Conservation (phyloP, 1,139 yeast species). For the Diutina ranongensis region DNA sequence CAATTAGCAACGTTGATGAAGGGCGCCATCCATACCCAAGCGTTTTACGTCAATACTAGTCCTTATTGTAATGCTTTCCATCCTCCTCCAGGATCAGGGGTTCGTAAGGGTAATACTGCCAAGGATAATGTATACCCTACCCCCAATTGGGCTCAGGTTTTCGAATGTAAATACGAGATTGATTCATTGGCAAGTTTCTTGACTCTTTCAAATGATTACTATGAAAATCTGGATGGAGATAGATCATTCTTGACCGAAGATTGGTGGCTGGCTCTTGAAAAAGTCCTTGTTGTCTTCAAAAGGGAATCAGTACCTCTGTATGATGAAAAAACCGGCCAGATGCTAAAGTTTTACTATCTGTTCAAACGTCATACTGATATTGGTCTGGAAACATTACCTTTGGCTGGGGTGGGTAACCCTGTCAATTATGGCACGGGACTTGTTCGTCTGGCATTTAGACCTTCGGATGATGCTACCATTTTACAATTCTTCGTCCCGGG, state of each 20-base stretch:
- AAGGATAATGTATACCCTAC: conserved; percentile 56
- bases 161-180: conserved; percentile 84
- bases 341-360: conserved; percentile 40
- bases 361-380: conserved; percentile 65
- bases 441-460: conserved; percentile 78
- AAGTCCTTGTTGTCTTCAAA: conserved; percentile 39
- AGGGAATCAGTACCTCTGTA: conserved; percentile 60
- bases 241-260: conserved; percentile 30
- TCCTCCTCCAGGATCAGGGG: conserved; percentile 58
- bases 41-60: conserved; percentile 42
- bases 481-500: conserved; percentile 80
- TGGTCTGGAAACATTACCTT: conserved; percentile 73
- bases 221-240: conserved; percentile 38
- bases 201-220: conserved; percentile 64
- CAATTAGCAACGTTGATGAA: conserved; percentile 39
- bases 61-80: conserved; percentile 92
- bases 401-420: conserved; percentile 77
- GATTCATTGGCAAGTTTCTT: conserved; percentile 80
- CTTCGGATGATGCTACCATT: conserved; percentile 81
- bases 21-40: conserved; percentile 80
- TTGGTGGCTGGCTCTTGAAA: conserved; percentile 54
- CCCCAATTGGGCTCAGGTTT: conserved; percentile 62
- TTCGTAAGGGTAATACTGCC: conserved; percentile 41
- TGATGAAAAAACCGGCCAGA: conserved; percentile 41
- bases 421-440: conserved; percentile 62